phyloP scores from a whole-genome alignment of 2,329 filamentous ascomycete genomes.

The Akanthomyces dipterigenus region DNA sequence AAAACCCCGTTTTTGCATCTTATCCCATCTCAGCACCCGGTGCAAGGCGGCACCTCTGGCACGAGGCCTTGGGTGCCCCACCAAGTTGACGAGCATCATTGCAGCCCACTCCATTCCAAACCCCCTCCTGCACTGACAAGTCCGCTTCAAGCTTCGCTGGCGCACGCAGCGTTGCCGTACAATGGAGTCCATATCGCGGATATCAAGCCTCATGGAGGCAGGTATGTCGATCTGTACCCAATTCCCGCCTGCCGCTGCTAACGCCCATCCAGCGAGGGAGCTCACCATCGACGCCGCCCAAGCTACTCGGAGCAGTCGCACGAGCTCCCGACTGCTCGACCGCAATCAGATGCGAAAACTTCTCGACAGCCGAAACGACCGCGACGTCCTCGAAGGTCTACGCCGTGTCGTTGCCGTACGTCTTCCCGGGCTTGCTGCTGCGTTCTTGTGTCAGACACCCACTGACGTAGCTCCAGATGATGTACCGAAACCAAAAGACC shows the following conservation, averaged over 20 bases:
- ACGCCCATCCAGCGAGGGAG: conserved; percentile 65
- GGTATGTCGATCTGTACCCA: conserved; percentile 49
- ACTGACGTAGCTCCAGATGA: conserved; percentile 58
- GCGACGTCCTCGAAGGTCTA: conserved; percentile 87
- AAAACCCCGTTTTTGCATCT: no score
- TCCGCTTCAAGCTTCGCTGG: neutral
- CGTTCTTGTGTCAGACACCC: conserved; percentile 3
- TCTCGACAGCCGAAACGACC: conserved; percentile 86
- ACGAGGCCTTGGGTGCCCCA: neutral
- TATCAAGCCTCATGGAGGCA: conserved; percentile 90
- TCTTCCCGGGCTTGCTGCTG: conserved; percentile 11
- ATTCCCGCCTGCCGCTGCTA: conserved; percentile 13
- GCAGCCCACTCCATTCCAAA: conserved; percentile 1
- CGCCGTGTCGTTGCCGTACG: conserved; percentile 80
- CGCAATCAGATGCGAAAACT: conserved; percentile 88
- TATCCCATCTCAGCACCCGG: no score
- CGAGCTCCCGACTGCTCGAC: conserved; percentile 60
- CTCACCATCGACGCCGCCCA: conserved; percentile 95
- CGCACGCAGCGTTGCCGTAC: conserved; percentile 10
- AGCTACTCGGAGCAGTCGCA: conserved; percentile 64
- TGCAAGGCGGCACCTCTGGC: neutral
- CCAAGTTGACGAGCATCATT: neutral
- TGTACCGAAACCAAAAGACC: conserved; percentile 85
- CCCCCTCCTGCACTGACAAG: conserved; percentile 1
- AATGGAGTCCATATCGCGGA: conserved; percentile 95